phyloP scores from a whole-genome alignment of 495 filamentous ascomycete genomes.

The Aspergillus sparsus region DNA sequence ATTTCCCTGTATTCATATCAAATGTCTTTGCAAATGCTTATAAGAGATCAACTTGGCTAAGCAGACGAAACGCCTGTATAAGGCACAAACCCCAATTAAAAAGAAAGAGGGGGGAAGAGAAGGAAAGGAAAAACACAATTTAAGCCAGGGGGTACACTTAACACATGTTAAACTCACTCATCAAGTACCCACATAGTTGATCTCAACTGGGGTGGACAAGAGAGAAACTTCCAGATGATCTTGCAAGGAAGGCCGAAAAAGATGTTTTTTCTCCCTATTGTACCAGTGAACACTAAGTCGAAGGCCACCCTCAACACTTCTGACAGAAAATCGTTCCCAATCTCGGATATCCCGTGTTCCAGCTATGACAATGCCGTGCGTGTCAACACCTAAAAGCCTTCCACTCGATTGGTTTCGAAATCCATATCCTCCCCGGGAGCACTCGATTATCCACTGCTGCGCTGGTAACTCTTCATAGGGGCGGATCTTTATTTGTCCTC shows the following conservation, averaged over 20 bases:
- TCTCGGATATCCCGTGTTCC: neutral
- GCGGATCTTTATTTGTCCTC: neutral
- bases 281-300: neutral
- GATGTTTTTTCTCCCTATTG: neutral
- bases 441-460: neutral
- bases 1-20: too few relatives aligned
- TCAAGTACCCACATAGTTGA: neutral
- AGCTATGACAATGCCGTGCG: neutral
- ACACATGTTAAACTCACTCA: neutral
- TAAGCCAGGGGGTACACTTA: too few relatives aligned
- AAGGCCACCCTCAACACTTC: neutral
- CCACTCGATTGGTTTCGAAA: neutral
- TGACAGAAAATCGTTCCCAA: neutral
- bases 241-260: neutral
- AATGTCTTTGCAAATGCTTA: too few relatives aligned
- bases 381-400: neutral
- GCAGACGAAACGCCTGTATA: too few relatives aligned
- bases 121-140: too few relatives aligned
- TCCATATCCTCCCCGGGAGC: neutral
- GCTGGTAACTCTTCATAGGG: neutral
- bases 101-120: too few relatives aligned
- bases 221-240: neutral
- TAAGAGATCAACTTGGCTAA: too few relatives aligned
- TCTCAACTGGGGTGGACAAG: neutral
- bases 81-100: too few relatives aligned